phyloP scores from a whole-genome alignment of 345 rosid genomes.

The Acer campestre region DNA sequence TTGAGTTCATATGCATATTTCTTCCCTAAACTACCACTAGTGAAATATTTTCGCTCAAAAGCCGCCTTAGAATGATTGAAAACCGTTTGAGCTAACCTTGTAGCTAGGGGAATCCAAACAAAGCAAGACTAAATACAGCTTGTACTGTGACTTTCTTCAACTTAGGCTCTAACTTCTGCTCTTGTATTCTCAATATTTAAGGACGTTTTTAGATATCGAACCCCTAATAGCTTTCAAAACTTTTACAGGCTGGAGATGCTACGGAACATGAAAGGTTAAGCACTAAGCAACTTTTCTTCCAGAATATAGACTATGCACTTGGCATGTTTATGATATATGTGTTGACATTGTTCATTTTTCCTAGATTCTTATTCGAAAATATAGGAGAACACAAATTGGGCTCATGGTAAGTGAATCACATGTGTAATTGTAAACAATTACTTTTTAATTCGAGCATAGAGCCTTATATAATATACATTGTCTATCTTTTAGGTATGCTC shows the following conservation, averaged over 20 bases:
- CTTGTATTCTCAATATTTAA: neutral
- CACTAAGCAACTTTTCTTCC: conserved; percentile 53
- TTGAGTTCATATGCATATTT: conserved; percentile 62
- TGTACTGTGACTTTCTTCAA: neutral
- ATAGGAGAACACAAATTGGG: conserved; percentile 70
- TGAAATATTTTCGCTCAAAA: conserved; percentile 81
- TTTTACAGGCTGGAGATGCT: conserved; percentile 40
- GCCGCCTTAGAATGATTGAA: conserved; percentile 89
- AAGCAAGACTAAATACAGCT: conserved; percentile 16
- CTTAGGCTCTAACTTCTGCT: neutral
- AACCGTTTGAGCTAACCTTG: conserved; percentile 80
- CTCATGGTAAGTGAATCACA: conserved; percentile 41
- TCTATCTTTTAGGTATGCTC: conserved; percentile 54
- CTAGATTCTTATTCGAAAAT: conserved; percentile 79
- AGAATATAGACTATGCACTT: conserved; percentile 64
- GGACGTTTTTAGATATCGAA: neutral
- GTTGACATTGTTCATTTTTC: conserved; percentile 74
- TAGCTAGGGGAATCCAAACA: conserved; percentile 72
- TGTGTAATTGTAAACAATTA: too few relatives aligned
- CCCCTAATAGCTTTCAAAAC: neutral
- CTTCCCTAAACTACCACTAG: conserved; percentile 77
- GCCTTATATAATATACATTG: neutral
- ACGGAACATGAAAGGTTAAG: conserved; percentile 47
- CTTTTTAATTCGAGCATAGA: neutral
- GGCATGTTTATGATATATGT: conserved; percentile 66